phyloP scores from a whole-genome alignment of 768 basidiomycete species.

The Naganishia vishniacii region DNA sequence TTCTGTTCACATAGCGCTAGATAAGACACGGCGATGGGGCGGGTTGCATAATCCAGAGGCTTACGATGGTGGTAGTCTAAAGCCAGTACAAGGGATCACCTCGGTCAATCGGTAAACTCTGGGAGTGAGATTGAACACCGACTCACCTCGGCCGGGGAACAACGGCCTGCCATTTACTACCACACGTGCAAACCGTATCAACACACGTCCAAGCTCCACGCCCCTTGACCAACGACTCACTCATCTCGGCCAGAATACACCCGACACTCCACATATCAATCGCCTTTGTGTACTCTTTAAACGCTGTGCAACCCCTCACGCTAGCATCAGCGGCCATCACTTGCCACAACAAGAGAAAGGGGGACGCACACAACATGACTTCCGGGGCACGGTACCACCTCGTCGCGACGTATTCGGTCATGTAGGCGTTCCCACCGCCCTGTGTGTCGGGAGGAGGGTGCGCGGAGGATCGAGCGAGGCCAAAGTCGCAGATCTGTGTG shows the following conservation, averaged over 20 bases:
- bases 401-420: constrained; percentile 88
- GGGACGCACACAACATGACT: constrained; percentile 51
- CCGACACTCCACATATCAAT: constrained; percentile 52
- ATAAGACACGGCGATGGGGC: not conserved
- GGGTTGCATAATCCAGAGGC: not conserved
- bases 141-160: constrained; percentile 84
- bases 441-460: constrained; percentile 32
- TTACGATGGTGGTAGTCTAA: constrained; percentile 66
- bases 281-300: constrained; percentile 54
- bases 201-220: no score
- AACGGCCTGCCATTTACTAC: constrained; percentile 87
- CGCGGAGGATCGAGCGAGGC: constrained; percentile 62
- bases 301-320: constrained; percentile 27
- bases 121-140: no score
- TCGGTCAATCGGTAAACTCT: not conserved
- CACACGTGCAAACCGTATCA: constrained; percentile 67
- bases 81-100: not conserved
- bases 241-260: constrained; percentile 45
- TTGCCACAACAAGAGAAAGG: not conserved
- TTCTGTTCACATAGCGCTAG: constrained; percentile 45
- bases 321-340: not conserved
- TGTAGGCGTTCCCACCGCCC: constrained; percentile 62
- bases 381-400: constrained; percentile 61
- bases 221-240: no score
- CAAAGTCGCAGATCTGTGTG: constrained; percentile 67